Base-by-base conservation (phyloP, 2,329 filamentous ascomycete genomes). In the Gnomoniopsis smithogilvyi region DNA sequence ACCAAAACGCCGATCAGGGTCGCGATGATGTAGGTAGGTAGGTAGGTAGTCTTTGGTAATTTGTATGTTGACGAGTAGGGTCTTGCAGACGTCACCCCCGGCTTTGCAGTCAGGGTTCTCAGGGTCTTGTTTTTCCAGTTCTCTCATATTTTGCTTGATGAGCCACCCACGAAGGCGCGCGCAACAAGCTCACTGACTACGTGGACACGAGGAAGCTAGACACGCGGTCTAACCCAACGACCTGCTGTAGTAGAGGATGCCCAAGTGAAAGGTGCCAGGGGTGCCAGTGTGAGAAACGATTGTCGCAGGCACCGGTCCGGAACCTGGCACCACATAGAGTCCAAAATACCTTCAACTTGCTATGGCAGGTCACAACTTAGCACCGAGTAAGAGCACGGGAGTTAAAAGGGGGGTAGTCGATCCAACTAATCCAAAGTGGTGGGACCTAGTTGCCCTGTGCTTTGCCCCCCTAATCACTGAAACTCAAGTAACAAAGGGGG, bases 1-100 rank as follows among this genome's bases (percentile, higher is more conserved):
- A 15, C 34, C 8, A 7, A 2, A 15, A 14, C 6, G 22, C 30
- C 22, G 57, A 59, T 59, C 52, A 56, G 53, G 52, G 52, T 38
- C 48, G 41, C 36, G 48, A 60, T 59, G 51, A 59, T 51, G 51
- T 59, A 22, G 52, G n/a, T n/a, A n/a, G n/a, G n/a, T n/a, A n/a
- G n/a, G n/a, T n/a, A n/a, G n/a, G n/a, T n/a, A n/a, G n/a, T n/a
- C n/a, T n/a, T n/a, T n/a, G n/a, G n/a, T n/a, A n/a, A n/a, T n/a
- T n/a, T 21, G 41, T 56, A 2, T 56, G 53, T 51, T 19, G 54
- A 56, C 49, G 38, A 52, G 14, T 55, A 59, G 57, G 57, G 57
- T 55, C 51, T 51, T 51, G 52, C 26, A 59, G 41, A 56, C 58
- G 58, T 60, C 58, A 56, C 33, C 24, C 17, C n/a, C 22, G 41